Conservation (phyloP, 805 yeast genomes). For the Brettanomyces sp. region DNA sequence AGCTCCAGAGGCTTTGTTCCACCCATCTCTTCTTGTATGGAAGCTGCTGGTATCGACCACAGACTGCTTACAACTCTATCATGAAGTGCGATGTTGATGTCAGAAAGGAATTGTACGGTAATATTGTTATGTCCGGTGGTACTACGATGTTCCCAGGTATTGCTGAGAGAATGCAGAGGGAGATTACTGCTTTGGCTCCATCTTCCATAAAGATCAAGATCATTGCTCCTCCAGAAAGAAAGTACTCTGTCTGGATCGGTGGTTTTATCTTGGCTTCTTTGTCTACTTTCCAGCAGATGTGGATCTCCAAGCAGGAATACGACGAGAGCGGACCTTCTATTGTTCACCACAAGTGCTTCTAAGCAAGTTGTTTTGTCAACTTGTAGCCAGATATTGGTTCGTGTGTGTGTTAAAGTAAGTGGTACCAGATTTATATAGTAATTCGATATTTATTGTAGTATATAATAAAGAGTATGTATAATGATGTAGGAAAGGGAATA, state of each 20-base stretch:
- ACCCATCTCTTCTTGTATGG: slow-evolving; percentile 84
- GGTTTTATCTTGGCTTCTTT: slow-evolving; percentile 98
- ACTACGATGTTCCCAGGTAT: slow-evolving; percentile 99
- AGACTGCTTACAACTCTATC: slow-evolving; percentile 89
- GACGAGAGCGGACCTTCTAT: slow-evolving; percentile 99
- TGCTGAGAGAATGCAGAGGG: slow-evolving; percentile 99
- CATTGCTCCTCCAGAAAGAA: slow-evolving; percentile 98
- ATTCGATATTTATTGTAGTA: too few relatives aligned
- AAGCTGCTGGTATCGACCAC: slow-evolving; percentile 99
- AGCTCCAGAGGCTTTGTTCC: slow-evolving; percentile 99
- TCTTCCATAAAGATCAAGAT: slow-evolving; percentile 99
- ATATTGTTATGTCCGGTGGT: slow-evolving; percentile 99
- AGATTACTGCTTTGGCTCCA: slow-evolving; percentile 98
- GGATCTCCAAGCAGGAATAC: slow-evolving; percentile 99
- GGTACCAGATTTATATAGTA: too few relatives aligned
- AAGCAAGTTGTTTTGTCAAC: slow-evolving; percentile 22
- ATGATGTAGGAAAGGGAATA: too few relatives aligned
- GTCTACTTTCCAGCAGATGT: slow-evolving; percentile 99
- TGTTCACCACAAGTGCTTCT: slow-evolving; percentile 93
- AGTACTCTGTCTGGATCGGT: slow-evolving; percentile 99
- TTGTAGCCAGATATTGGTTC: too few relatives aligned
- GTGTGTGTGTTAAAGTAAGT: too few relatives aligned
- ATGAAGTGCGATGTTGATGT: slow-evolving; percentile 99
- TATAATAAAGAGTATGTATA: too few relatives aligned
- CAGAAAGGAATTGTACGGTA: slow-evolving; percentile 97